A percentile compares a stretch with the other conserved stretches of the same genome.
phyloP scores from a whole-genome alignment of 208 protist species.

The Leishmania martiniquensis region DNA sequence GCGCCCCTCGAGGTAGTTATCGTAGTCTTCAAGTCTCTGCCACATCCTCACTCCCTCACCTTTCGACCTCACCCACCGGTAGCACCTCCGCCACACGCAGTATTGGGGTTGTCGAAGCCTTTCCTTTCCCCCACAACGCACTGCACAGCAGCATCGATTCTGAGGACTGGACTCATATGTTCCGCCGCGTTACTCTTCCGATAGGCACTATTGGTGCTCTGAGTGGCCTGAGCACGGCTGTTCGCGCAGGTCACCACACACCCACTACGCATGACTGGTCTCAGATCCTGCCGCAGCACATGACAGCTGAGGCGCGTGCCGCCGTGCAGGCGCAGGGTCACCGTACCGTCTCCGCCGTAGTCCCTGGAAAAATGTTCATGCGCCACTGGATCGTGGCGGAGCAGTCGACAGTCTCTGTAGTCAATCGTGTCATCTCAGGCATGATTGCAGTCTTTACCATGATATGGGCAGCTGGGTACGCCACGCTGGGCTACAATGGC shows the following conservation, averaged over 20 bases:
- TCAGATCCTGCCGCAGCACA: conserved; percentile 47
- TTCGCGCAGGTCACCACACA: conserved; percentile 63
- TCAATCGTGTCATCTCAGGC: conserved; percentile 86
- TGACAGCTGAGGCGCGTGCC: conserved; percentile 56
- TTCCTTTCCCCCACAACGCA: not conserved
- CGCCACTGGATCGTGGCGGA: conserved; percentile 91
- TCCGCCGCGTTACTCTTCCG: conserved; percentile 54
- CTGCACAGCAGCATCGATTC: not conserved
- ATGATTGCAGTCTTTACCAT: conserved; percentile 84
- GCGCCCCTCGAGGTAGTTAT: not conserved
- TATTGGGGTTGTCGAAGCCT: not conserved
- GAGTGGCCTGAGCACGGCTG: conserved; percentile 22
- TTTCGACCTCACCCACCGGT: not conserved
- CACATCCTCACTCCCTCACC: not conserved
- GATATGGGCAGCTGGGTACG: conserved; percentile 83
- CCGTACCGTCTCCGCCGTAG: conserved; percentile 81
- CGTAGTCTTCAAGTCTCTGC: too few species aligned
- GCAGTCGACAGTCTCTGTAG: conserved; percentile 87
- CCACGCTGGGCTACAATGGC: conserved; percentile 88
- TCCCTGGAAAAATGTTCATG: conserved; percentile 93
- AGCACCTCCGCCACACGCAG: not conserved
- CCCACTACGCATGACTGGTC: conserved; percentile 86
- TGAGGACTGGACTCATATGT: conserved; percentile 28
- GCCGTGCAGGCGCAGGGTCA: conserved; percentile 54
- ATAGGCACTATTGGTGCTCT: conserved; percentile 27